Evolutionary conservation across 495 filamentous ascomycete genomes (phyloP).

Genomic region (Aspergillus indologenus): DNA sequence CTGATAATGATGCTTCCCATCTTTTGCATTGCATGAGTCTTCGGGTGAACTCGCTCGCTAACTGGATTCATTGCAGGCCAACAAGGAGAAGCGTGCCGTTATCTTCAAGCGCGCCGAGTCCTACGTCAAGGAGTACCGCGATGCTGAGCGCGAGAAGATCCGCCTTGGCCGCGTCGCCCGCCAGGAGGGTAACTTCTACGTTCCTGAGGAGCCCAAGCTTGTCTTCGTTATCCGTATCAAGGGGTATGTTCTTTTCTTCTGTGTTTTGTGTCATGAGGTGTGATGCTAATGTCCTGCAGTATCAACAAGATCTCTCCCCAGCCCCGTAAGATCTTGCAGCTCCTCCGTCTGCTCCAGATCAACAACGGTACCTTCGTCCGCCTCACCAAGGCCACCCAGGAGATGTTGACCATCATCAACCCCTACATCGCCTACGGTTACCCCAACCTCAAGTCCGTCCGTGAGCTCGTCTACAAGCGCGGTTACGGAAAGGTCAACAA

Average conservation of each 20-base stretch:
- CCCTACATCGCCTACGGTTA: conserved; percentile 98
- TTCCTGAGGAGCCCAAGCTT: conserved; percentile 90
- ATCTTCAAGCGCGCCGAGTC: conserved; percentile 99
- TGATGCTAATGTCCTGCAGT: conserved; percentile 47
- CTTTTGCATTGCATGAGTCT: conserved; percentile 17
- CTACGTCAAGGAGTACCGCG: conserved; percentile 99
- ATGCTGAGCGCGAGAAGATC: conserved; percentile 96
- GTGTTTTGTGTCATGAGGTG: conserved; percentile 9
- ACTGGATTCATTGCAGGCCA: conserved; percentile 61
- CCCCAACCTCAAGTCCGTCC: conserved; percentile 97
- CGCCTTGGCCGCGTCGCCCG: conserved; percentile 84
- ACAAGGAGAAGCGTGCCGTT: conserved; percentile 93
- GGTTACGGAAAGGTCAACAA: conserved; percentile 97
- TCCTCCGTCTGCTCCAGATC: conserved; percentile 98
- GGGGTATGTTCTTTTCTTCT: conserved; percentile 62
- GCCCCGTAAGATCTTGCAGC: conserved; percentile 99
- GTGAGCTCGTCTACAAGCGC: conserved; percentile 99
- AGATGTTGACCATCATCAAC: conserved; percentile 98
- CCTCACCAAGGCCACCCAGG: conserved; percentile 93
- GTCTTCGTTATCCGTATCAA: conserved; percentile 99
- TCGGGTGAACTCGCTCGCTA: conserved; percentile 32
- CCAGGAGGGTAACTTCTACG: conserved; percentile 89
- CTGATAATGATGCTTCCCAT: conserved; percentile 60
- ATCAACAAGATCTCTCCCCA: conserved; percentile 99
- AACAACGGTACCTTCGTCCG: conserved; percentile 99